These are phyloP conservation scores for Sphaceloma murrayae DNA, from an alignment of 2,329 filamentous ascomycete genomes.

Conservation along the genomic window DNA sequence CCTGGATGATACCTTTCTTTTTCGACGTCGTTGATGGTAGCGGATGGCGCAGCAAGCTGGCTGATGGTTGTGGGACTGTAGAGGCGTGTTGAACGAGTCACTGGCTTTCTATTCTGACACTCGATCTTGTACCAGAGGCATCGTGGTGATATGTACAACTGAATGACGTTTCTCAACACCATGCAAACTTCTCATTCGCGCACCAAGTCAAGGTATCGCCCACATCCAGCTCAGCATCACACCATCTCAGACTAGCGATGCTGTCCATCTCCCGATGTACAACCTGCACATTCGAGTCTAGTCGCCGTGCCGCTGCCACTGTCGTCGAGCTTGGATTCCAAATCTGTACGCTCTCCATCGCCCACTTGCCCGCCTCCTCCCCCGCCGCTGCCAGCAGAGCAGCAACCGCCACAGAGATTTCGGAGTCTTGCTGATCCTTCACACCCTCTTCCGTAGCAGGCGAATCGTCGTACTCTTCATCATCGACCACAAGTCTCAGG, in stretches of 20 bases:
- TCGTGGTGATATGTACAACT: no score
- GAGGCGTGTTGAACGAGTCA: no score
- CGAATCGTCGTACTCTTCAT: constrained; percentile 26
- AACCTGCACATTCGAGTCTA: constrained; percentile 44
- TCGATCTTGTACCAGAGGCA: no score
- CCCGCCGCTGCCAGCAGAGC: constrained; percentile 59
- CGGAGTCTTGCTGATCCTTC: constrained; percentile 18
- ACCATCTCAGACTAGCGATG: constrained; percentile 65
- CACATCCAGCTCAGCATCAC: constrained; percentile 42
- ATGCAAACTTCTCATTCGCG: constrained; percentile 67
- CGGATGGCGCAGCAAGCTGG: no score
- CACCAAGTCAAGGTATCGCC: constrained; percentile 57
- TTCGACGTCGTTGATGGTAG: no score
- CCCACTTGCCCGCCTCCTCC: constrained; percentile 61
- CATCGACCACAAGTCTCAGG: constrained; percentile 58
- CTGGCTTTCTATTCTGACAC: no score
- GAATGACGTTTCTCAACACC: no score
- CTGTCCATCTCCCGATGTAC: constrained; percentile 53
- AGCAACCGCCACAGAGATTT: constrained; percentile 44
- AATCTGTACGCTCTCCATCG: constrained; percentile 59
- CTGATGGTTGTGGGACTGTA: no score
- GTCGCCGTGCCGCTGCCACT: constrained; percentile 33
- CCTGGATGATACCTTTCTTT: constrained; percentile 12
- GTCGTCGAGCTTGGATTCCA: constrained; percentile 66
- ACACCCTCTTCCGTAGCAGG: constrained; percentile 22